Base-by-base conservation (phyloP, 345 rosid species). In the Balakata baccata region DNA sequence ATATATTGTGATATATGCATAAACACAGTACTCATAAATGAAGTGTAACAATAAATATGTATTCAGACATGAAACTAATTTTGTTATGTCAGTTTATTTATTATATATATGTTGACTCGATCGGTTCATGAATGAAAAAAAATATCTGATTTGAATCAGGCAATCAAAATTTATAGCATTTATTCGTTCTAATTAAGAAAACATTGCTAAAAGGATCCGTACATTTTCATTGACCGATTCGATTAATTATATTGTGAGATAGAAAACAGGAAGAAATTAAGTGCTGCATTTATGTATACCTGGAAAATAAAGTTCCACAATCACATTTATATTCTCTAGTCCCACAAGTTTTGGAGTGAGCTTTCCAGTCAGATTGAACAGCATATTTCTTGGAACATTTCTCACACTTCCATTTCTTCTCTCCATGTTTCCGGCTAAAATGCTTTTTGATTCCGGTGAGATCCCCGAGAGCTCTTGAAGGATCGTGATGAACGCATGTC, bases 351-450 rank as follows among this genome's bases (percentile, higher is more conserved):
- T 94, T 94, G 14, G 92, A 87, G 72, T 94, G 98, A 49, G 98
- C 98, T 78, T 94, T 94, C 97, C 97, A 94, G 77, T 94, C 98
- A 6, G 98, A 94, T 47, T 88, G 97, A 69, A 94, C 98, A 10
- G 97, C 98, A 52, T 94, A 94, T 75, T 92, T 92, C 91, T 94
- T 94, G 11, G 98, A 92, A 76, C 98, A 94, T 81, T 92, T 92
- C 83, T 94, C 96, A 17, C 98, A 94, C 83, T 92, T 92, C 94
- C 94, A 94, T 75, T 92, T 92, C 91, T 94, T 94, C 75, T 94
- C 97, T 22, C 97, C 97, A 51, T 94, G 98, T 77, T 94, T 94
- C 52, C 97, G 83, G 83, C 98, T 92, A 47, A 74, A 94, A 74
- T 94, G 98, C 70, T 94, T 94, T 85, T 94, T 94, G 56, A 94